Evolutionary conservation across 73 alveolate genomes (phyloP).

Genomic region (Paramecium biaurelia): DNA sequence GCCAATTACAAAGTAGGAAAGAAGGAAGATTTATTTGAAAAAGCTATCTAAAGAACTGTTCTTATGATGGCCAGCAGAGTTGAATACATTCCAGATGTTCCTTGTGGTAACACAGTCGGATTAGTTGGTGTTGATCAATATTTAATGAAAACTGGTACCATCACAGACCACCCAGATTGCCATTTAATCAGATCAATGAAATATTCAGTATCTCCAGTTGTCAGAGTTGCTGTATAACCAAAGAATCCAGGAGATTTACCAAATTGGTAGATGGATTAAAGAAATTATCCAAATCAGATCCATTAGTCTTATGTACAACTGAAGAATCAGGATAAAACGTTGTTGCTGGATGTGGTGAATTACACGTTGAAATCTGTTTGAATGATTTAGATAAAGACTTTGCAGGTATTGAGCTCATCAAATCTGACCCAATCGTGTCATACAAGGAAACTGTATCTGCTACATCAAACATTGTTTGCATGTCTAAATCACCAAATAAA

Average conservation of each 20-base stretch:
- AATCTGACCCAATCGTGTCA: slow-evolving; percentile 98
- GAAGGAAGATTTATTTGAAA: slow-evolving; percentile 94
- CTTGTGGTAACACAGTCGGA: slow-evolving; percentile 98
- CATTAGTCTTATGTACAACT: slow-evolving; percentile 92
- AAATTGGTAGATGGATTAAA: slow-evolving; percentile 97
- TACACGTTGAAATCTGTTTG: slow-evolving; percentile 96
- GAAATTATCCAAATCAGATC: slow-evolving; percentile 97
- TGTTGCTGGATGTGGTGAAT: slow-evolving; percentile 98
- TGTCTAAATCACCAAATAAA: slow-evolving; percentile 99
- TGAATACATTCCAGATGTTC: slow-evolving; percentile 95
- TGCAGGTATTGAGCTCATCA: slow-evolving; percentile 92
- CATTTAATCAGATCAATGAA: slow-evolving; percentile 96
- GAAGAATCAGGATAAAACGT: slow-evolving; percentile 94
- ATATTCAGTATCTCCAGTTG: slow-evolving; percentile 99
- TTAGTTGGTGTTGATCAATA: slow-evolving; percentile 96
- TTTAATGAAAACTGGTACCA: slow-evolving; percentile 96
- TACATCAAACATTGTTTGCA: slow-evolving; percentile 81
- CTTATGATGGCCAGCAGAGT: slow-evolving; percentile 92
- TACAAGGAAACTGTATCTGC: slow-evolving; percentile 97
- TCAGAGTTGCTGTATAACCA: slow-evolving; percentile 98
- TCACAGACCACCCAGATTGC: slow-evolving; percentile 94
- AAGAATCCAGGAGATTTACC: slow-evolving; percentile 97
- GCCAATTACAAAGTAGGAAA: slow-evolving; percentile 98
- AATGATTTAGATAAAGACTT: slow-evolving; percentile 96
- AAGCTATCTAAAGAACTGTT: slow-evolving; percentile 95